Percentiles rank a stretch among this genome's conserved stretches.
These are phyloP conservation scores for Candolleomyces aberdarensis DNA, from an alignment of 768 basidiomycete genomes.

Conservation along the genomic window DNA sequence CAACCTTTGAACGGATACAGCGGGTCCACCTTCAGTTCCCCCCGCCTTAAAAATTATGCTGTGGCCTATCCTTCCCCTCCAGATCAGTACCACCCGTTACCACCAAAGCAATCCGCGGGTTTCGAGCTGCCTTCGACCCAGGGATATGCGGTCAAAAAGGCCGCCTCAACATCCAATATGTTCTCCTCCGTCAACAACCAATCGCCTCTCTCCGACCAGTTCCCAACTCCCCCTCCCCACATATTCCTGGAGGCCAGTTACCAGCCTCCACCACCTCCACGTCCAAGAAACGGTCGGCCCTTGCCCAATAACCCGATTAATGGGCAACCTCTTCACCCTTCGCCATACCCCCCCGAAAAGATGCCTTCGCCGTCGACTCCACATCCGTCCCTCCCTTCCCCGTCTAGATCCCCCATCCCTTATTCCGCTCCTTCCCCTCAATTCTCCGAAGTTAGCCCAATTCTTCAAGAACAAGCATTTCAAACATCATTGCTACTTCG, in stretches of 20 bases:
- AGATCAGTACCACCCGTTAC: not conserved
- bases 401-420: conserved; percentile 1
- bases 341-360: not conserved
- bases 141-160: not conserved
- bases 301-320: conserved; percentile 3
- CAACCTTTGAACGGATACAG: not conserved
- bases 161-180: conserved; percentile 4
- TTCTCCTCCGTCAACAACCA: not conserved
- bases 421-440: not conserved
- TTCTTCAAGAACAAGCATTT: not conserved
- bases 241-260: conserved; percentile 23
- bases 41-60: not conserved
- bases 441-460: not conserved
- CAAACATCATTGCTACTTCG: not conserved
- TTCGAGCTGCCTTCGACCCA: not conserved
- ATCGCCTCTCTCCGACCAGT: not conserved
- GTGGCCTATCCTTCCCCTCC: conserved; percentile 6
- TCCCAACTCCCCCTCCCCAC: not conserved
- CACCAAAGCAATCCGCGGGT: not conserved
- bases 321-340: not conserved
- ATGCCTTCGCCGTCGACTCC: conserved; percentile 1
- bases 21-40: not conserved
- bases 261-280: conserved; percentile 24
- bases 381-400: conserved; percentile 9
- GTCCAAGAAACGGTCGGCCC: conserved; percentile 1